Evolutionary conservation across 305 asterid genomes (phyloP).

Genomic region (Ruellia speciosa): DNA sequence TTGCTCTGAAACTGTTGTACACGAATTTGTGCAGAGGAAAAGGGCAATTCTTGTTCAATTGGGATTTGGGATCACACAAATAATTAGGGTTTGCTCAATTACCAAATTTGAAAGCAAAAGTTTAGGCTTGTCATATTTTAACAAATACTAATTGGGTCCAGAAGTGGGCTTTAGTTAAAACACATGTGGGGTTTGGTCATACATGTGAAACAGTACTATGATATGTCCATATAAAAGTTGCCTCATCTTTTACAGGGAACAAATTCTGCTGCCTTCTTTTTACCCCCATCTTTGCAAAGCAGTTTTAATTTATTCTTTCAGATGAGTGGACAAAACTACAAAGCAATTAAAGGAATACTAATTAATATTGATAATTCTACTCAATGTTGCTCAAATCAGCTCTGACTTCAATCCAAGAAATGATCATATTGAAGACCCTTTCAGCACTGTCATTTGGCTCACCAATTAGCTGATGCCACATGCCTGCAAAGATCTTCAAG

Average conservation of each 20-base stretch:
- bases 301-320: too few relatives aligned
- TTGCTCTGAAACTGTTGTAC: conserved; percentile 16
- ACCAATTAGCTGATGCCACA: conserved; percentile 71
- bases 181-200: too few relatives aligned
- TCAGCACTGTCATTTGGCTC: conserved; percentile 55
- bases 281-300: too few relatives aligned
- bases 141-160: too few relatives aligned
- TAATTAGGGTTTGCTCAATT: neutral
- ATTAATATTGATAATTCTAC: neutral
- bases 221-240: too few relatives aligned
- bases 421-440: conserved; percentile 27
- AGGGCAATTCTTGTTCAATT: neutral
- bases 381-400: conserved; percentile 20
- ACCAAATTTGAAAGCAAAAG: neutral
- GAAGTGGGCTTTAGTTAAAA: too few relatives aligned
- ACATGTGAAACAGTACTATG: too few relatives aligned
- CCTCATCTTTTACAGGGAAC: too few relatives aligned
- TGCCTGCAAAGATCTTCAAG: conserved; percentile 47
- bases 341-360: too few relatives aligned
- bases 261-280: too few relatives aligned
- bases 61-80: neutral
- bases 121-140: neutral
- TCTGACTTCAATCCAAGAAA: conserved; percentile 58
- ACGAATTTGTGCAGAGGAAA: too few relatives aligned
- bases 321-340: too few relatives aligned